A percentile compares a stretch with the other conserved stretches of the same genome.
Conservation (phyloP, 495 filamentous ascomycete species). For the Penicillium angulare region DNA sequence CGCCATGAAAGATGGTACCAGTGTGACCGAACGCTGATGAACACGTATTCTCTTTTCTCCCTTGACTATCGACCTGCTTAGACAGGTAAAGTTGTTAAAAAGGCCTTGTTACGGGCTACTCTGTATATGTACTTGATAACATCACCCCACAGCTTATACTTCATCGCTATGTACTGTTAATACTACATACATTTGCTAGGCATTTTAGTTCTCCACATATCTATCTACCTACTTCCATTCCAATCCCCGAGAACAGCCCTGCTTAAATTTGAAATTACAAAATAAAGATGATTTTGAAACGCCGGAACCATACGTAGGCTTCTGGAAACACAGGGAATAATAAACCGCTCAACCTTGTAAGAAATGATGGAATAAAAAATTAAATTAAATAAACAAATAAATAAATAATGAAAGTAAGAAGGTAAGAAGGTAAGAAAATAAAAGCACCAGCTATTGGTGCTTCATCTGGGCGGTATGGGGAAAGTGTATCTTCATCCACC, state of each 20-base stretch:
- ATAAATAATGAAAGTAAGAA: background rate
- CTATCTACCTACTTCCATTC: background rate
- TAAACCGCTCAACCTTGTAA: background rate
- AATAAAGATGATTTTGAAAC: background rate
- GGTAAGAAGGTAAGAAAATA: background rate
- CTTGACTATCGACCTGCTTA: background rate
- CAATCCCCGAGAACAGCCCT: background rate
- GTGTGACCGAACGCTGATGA: constrained; percentile 17
- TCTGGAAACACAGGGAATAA: background rate
- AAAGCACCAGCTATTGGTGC: background rate
- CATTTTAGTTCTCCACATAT: too few relatives aligned
- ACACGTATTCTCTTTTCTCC: constrained; percentile 6
- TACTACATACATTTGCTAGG: too few relatives aligned
- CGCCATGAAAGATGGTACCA: constrained; percentile 3
- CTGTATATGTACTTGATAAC: too few relatives aligned
- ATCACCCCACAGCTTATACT: too few relatives aligned
- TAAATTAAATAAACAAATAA: background rate
- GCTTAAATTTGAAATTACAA: background rate
- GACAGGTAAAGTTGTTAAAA: background rate
- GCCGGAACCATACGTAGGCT: too few relatives aligned
- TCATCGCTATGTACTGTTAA: too few relatives aligned
- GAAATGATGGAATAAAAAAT: background rate
- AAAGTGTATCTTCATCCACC: constrained; percentile 9
- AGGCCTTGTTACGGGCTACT: too few relatives aligned
- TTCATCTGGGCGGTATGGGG: constrained; percentile 9